Evolutionary conservation across 2,329 filamentous ascomycete genomes (phyloP).

Genomic region (Aspergillus tubingensis): DNA sequence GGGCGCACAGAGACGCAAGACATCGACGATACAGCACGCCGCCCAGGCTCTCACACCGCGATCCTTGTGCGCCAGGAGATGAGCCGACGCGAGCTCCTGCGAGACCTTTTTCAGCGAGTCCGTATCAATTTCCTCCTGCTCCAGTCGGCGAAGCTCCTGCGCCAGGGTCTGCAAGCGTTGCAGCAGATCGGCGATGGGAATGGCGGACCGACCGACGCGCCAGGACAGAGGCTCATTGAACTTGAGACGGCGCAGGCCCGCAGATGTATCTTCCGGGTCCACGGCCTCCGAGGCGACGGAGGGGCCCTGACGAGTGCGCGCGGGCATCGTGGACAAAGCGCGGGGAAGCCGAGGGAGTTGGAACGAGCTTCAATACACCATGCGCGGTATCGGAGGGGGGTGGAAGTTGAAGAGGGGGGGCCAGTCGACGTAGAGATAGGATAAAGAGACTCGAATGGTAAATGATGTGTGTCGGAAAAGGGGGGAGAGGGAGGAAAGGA

Average conservation of each 20-base stretch:
- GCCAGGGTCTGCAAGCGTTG: conserved; percentile 77
- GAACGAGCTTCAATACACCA: conserved; percentile 23
- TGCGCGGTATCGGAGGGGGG: conserved; percentile 15
- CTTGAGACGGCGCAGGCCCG: conserved; percentile 54
- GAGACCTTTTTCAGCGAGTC: conserved; percentile 83
- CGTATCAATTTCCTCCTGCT: conserved; percentile 81
- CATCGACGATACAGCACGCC: conserved; percentile 86
- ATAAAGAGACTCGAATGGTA: background rate
- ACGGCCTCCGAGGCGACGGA: conserved; percentile 34
- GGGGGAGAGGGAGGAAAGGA: background rate
- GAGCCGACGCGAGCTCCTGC: conserved; percentile 78
- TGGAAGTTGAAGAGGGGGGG: background rate
- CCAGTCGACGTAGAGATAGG: background rate
- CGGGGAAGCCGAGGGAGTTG: conserved; percentile 24
- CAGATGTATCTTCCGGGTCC: conserved; percentile 35
- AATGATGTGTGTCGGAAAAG: background rate
- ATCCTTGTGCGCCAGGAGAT: conserved; percentile 88
- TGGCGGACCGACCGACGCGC: conserved; percentile 80
- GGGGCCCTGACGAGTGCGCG: conserved; percentile 45
- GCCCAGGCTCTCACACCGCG: conserved; percentile 88
- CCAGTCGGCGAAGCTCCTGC: conserved; percentile 79
- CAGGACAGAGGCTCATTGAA: conserved; percentile 89
- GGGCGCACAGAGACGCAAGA: conserved; percentile 88
- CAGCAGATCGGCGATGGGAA: conserved; percentile 78
- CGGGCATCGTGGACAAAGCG: conserved; percentile 41